These are phyloP conservation scores for Backusella macrospora DNA, from an alignment of 192 early-diverging fungal species.

Conservation along the genomic window DNA sequence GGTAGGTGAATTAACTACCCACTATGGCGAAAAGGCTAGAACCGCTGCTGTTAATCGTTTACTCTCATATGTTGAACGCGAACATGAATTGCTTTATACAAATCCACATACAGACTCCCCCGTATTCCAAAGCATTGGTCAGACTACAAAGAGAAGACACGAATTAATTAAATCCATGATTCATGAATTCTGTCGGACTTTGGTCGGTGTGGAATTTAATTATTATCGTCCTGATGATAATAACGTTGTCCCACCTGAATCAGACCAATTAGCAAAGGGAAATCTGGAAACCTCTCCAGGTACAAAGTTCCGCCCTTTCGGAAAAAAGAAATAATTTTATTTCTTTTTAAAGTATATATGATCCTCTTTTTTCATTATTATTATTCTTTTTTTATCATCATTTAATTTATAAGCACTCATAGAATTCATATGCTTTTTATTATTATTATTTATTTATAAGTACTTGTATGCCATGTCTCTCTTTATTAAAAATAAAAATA, in stretches of 20 bases:
- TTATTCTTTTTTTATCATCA: neutral
- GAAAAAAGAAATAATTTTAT: constrained; percentile 3
- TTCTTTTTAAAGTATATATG: neutral
- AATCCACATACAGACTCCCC: constrained; percentile 37
- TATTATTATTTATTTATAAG: neutral
- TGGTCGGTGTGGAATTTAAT: constrained; percentile 51
- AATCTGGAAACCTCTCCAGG: neutral
- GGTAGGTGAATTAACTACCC: constrained; percentile 37
- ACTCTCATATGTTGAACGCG: constrained; percentile 35
- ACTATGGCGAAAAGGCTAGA: constrained; percentile 39
- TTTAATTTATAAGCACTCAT: constrained; percentile 4
- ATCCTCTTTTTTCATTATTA: neutral
- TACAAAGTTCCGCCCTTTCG: constrained; percentile 9
- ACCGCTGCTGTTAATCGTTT: constrained; percentile 38
- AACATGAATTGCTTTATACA: constrained; percentile 24
- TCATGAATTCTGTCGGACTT: constrained; percentile 52
- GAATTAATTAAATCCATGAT: constrained; percentile 54
- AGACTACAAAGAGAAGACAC: constrained; percentile 43
- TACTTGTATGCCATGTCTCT: neutral
- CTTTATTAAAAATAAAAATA: neutral
- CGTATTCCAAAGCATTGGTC: constrained; percentile 23
- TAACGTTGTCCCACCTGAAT: neutral
- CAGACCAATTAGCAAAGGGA: constrained; percentile 5
- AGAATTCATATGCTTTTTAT: constrained; percentile 7
- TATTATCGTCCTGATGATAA: constrained; percentile 34